Percentiles rank a stretch among this genome's conserved stretches.
phyloP scores from a whole-genome alignment of 129 eudicot species.

The Oenanthe sinensis region DNA sequence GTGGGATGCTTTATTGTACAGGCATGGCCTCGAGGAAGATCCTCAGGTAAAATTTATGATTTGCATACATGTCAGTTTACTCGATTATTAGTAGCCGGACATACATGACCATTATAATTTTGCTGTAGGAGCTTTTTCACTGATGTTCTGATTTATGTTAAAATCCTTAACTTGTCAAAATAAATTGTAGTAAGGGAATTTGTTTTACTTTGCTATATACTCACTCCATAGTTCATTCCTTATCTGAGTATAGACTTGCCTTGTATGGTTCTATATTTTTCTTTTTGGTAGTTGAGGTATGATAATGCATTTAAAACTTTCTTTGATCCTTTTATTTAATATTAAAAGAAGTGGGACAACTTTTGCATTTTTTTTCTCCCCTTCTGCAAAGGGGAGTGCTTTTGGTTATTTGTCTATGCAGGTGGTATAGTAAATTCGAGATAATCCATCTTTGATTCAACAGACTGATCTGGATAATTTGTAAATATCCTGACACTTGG shows the following conservation, averaged over 20 bases:
- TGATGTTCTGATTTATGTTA: neutral
- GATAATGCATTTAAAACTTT: neutral
- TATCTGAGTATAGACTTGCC: neutral
- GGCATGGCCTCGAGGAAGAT: constrained; percentile 77
- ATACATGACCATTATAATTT: neutral
- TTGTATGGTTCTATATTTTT: neutral
- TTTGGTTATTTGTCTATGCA: neutral
- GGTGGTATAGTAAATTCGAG: neutral
- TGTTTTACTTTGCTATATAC: neutral
- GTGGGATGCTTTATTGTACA: constrained; percentile 94
- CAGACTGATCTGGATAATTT: neutral
- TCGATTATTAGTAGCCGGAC: neutral
- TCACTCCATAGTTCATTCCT: neutral
- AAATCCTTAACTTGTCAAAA: neutral
- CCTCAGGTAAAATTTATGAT: constrained; percentile 50
- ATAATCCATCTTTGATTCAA: neutral
- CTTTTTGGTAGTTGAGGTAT: neutral
- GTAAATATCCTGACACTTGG: neutral
- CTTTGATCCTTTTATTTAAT: neutral
- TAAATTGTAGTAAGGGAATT: neutral
- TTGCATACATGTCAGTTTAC: neutral
- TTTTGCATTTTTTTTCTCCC: neutral
- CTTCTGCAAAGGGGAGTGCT: neutral
- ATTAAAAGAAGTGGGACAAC: neutral
- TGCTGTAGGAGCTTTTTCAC: neutral